A percentile compares a stretch with the other conserved stretches of the same genome.
phyloP scores from a whole-genome alignment of 371 early-diverging fungal genomes.

The Cladochytrium tenue region DNA sequence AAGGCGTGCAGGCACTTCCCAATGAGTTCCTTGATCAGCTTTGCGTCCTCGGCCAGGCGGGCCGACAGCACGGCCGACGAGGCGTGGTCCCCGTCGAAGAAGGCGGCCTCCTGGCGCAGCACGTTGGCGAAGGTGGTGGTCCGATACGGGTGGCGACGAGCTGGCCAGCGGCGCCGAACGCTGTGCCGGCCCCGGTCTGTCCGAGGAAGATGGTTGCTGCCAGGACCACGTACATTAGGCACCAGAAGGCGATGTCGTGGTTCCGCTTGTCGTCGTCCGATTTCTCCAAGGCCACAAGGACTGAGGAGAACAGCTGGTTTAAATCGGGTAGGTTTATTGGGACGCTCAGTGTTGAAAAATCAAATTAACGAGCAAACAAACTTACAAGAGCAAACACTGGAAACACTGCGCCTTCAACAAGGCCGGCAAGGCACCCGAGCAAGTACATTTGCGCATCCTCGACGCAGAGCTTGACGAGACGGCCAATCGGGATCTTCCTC shows the following conservation, averaged over 20 bases:
- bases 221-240: conserved; percentile 73
- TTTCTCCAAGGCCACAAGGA: conserved; percentile 18
- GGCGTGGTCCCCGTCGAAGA: conserved; percentile 82
- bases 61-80: conserved; percentile 82
- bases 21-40: conserved; percentile 51
- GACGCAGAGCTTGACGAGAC: too few species aligned
- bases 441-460: too few species aligned
- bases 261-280: conserved; percentile 14
- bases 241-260: conserved; percentile 67
- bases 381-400: background rate
- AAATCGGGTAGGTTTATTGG: too few species aligned
- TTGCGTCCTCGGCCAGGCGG: conserved; percentile 81
- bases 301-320: conserved; percentile 23
- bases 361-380: too few species aligned
- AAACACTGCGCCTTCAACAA: background rate
- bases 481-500: too few species aligned
- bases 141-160: conserved; percentile 61
- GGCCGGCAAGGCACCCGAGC: background rate
- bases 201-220: conserved; percentile 56
- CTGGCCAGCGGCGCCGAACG: conserved; percentile 38
- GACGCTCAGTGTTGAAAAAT: too few species aligned
- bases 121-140: conserved; percentile 64
- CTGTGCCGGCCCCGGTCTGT: conserved; percentile 35
- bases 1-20: conserved; percentile 21
- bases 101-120: conserved; percentile 85